Evolutionary conservation across 495 filamentous ascomycete genomes (phyloP).

Genomic region (Penicillium manginii): DNA sequence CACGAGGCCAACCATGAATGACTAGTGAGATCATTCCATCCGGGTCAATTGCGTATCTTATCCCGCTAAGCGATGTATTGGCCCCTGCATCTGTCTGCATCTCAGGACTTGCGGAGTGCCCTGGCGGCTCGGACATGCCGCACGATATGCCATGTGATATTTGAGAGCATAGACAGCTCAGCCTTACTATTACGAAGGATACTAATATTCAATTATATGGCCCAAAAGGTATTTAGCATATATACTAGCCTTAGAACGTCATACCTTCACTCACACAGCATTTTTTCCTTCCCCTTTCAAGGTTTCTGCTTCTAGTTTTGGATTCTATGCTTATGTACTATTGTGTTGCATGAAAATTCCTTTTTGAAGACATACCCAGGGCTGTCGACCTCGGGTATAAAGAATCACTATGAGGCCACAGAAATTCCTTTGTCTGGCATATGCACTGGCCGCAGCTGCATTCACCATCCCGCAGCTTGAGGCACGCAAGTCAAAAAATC

Average conservation of each 20-base stretch:
- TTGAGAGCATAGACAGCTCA: neutral
- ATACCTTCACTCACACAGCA: neutral
- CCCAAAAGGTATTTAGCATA: too few species aligned
- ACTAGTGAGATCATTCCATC: neutral
- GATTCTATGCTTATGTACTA: neutral
- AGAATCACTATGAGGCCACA: slow-evolving; percentile 3
- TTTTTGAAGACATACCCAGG: neutral
- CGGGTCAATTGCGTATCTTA: neutral
- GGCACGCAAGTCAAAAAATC: neutral
- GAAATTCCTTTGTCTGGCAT: neutral
- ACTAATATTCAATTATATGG: too few species aligned
- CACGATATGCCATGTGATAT: neutral
- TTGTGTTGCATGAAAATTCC: neutral
- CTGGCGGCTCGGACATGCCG: neutral
- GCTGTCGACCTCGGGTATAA: neutral
- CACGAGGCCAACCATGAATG: neutral
- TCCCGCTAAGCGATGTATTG: neutral
- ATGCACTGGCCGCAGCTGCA: slow-evolving; percentile 4
- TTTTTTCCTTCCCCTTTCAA: neutral
- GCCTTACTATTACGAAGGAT: too few species aligned
- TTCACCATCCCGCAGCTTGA: slow-evolving; percentile 7
- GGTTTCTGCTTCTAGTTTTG: neutral
- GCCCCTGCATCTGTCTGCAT: slow-evolving; percentile 2
- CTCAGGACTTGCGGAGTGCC: neutral
- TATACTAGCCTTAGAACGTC: too few species aligned